Conservation (phyloP, 257 asterid species). For the Datura wrightii region DNA sequence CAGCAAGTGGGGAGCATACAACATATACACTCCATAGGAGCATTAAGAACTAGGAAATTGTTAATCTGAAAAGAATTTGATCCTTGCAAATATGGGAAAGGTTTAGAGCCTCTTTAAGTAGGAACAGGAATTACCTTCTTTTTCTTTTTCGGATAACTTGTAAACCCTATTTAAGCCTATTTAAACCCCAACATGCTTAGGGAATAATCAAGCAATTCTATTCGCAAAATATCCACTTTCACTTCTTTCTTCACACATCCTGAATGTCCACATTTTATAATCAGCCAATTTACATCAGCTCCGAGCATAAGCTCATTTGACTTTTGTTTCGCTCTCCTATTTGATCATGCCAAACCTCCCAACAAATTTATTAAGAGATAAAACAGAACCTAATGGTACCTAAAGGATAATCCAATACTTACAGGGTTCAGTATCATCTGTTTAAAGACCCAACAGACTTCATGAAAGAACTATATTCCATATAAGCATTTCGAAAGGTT, state of each 20-base stretch:
- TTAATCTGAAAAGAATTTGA: not conserved
- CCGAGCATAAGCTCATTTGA: not conserved
- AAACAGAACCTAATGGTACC: conserved; percentile 8
- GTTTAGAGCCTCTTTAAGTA: not conserved
- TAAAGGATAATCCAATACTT: not conserved
- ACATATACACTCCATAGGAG: not conserved
- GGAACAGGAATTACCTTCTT: not conserved
- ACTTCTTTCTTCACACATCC: not conserved
- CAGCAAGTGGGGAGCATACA: not conserved
- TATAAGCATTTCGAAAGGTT: not conserved
- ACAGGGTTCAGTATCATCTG: not conserved
- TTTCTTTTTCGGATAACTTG: not conserved
- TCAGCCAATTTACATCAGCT: not conserved
- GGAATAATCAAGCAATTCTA: not conserved
- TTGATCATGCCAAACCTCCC: not conserved
- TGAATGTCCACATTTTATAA: not conserved
- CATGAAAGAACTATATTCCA: not conserved
- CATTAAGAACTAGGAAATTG: not conserved
- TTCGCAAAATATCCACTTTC: not conserved
- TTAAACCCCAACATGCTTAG: not conserved
- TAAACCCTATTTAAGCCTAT: not conserved
- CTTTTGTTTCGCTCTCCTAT: not conserved
- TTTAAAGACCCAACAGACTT: not conserved
- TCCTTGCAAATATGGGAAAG: not conserved
- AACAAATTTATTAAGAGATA: not conserved